Evolutionary conservation across 352 stramenopile species (phyloP).

Genomic region (Chrysophaeum taylorii): DNA sequence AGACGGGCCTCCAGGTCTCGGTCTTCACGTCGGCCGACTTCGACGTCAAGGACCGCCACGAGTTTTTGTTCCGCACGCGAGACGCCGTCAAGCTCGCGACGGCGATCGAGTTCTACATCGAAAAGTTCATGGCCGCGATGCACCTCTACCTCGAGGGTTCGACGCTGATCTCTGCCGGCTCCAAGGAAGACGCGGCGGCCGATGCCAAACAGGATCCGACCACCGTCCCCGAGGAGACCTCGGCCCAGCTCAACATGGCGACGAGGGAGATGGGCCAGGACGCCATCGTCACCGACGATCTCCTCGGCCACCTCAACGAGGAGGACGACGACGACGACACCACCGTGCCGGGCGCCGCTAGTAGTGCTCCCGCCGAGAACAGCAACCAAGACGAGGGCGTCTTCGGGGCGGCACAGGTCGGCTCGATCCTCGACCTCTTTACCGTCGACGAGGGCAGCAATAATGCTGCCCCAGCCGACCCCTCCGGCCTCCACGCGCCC

Average conservation of each 20-base stretch:
- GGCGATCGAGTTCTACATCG: conserved; percentile 40
- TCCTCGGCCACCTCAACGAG: background rate
- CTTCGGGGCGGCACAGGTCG: background rate
- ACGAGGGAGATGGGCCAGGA: background rate
- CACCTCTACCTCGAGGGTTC: conserved; percentile 36
- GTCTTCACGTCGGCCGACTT: conserved; percentile 37
- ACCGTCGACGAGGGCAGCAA: background rate
- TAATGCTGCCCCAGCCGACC: too few species aligned
- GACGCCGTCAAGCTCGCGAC: conserved; percentile 23
- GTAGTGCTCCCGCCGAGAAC: too few species aligned
- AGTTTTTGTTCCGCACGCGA: conserved; percentile 28
- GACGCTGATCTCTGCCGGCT: too few species aligned
- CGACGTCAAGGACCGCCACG: conserved; percentile 24
- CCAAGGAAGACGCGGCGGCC: background rate
- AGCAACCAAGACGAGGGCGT: too few species aligned
- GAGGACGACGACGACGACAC: conserved; percentile 16
- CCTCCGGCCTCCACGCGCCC: background rate
- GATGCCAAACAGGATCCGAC: background rate
- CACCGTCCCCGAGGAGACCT: background rate
- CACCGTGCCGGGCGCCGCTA: background rate
- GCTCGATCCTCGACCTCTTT: conserved; percentile 7
- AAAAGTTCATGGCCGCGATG: conserved; percentile 44
- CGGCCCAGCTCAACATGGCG: conserved; percentile 1
- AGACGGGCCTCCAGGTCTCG: conserved; percentile 27
- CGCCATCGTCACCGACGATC: conserved; percentile 1